Evolutionary conservation across 2,329 filamentous ascomycete species (phyloP), one percentile per base, ranked within the genome.

Genomic region (Ceratocystis ficicola): DNA sequence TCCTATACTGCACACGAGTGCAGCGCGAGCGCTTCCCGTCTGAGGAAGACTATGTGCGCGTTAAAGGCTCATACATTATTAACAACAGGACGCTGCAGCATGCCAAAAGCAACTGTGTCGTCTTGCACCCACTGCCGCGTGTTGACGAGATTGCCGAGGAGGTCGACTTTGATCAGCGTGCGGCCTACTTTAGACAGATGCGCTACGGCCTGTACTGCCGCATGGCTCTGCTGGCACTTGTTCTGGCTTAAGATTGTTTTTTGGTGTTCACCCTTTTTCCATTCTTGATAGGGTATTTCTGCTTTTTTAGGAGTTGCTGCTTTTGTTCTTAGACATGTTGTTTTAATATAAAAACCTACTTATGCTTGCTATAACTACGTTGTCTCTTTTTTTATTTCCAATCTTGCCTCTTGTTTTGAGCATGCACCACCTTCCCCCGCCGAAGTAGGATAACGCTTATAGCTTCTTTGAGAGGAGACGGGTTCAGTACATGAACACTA

Each of bases 121-220:
- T 99, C 69, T 86, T 99, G 86, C 94, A 99, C 77, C 94, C 94
- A 67, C 81, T 99, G 73, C 94, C 94, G 50, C 84, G 94, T 73
- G 97, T 97, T 73, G 86, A 88, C 70, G 94, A 99, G 82, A 87
- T 99, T 74, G 86, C 86, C 44, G 90, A 95, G 77, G 94, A 99
- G 79, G 91, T 99, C 62, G 94, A 99, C 77, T 96, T 95, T 78
- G 94, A 99, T 78, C 90, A 95, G 75, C 81, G 94, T 71, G 94
- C 94, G 67, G 93, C 94, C 66, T 99, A 99, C 80, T 99, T 99
- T 79, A 86, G 94, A 88, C 94, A 99, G 88, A 96, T 96, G 93
- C 86, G 88, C 78, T 96, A 97, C 78, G 94, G 94, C 72, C 84
- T 99, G 72, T 97, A 96, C 82, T 95, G 89, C 77, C 88, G 94